These are phyloP conservation scores for Mimosa pudica DNA, from an alignment of 306 rosid species.

Conservation along the genomic window DNA sequence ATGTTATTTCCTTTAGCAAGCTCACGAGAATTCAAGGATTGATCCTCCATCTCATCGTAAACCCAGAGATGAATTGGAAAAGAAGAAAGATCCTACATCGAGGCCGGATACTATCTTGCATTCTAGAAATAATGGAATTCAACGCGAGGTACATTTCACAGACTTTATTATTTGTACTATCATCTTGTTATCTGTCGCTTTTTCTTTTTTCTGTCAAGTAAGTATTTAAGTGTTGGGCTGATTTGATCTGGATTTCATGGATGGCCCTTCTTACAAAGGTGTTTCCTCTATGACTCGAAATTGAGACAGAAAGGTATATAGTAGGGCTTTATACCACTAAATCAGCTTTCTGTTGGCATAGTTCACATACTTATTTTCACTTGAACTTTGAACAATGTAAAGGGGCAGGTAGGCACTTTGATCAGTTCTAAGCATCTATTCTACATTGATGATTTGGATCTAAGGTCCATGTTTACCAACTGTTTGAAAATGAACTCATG, in stretches of 20 bases:
- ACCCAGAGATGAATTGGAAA: conserved; percentile 1
- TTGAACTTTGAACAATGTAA: not conserved
- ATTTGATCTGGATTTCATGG: too few species aligned
- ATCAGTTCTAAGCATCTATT: not conserved
- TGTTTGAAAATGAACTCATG: not conserved
- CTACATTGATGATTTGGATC: not conserved
- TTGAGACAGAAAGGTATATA: too few species aligned
- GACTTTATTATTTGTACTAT: too few species aligned
- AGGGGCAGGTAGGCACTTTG: not conserved
- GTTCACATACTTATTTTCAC: not conserved
- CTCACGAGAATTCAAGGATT: conserved; percentile 1
- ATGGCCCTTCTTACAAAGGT: too few species aligned
- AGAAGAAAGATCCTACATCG: conserved; percentile 7
- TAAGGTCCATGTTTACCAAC: not conserved
- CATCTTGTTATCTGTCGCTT: too few species aligned
- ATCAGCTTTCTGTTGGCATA: too few species aligned
- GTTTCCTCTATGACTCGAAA: too few species aligned
- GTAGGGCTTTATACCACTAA: too few species aligned
- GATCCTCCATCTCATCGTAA: conserved; percentile 10
- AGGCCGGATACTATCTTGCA: conserved; percentile 28
- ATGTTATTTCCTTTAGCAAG: conserved; percentile 38
- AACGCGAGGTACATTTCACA: conserved; percentile 35
- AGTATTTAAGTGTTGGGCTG: too few species aligned
- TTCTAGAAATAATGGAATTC: conserved; percentile 41
- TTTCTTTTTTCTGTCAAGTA: too few species aligned